Base-by-base conservation (phyloP, 768 basidiomycete genomes). In the Daedalea quercina region DNA sequence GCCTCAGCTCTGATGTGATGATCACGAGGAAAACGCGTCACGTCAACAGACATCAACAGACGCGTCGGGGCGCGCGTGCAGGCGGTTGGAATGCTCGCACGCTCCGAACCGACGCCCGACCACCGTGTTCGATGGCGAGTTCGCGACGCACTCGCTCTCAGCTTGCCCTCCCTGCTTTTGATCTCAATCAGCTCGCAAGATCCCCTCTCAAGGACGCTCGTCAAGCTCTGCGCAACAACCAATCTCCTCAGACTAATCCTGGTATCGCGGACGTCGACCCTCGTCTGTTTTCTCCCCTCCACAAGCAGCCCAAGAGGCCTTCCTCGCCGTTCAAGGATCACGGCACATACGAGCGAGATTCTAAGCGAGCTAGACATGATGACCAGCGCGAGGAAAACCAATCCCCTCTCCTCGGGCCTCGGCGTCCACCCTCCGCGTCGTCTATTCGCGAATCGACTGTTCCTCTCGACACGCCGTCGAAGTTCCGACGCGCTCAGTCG, bases 161-260 rank as follows among this genome's bases (percentile, higher is more conserved):
- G 50, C 50, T 51, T n/a, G 23, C 42, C 28, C 42, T 51, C 17
- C 50, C 35, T 12, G 40, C 37, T n/a, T 51, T 51, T 28, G 37
- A 41, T 12, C 24, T 43, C 37, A 22, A 34, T 20, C 33, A 49
- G 15, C 24, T 47, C 37, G 50, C 25, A n/a, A 31, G 45, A n/a
- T 54, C 53, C 9, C 53, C 53, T 28, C 53, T 50, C 47, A 54
- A 54, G 40, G 46, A 54, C 40, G 53, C 53, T 6, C 33, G 53
- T 17, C 24, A 17, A 7, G 53, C 53, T 24, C 7, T 50, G 1
- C 53, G 53, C 22, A 41, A 41, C 25, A 28, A 24, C 13, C 45
- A 15, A 24, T 35, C 31, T n/a, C 28, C 41, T 4, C 47, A 37
- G n/a, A 9, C 33, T n/a, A 26, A 20, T 23, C 25, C 23, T n/a